Base-by-base conservation (phyloP, 2,329 filamentous ascomycete genomes). In the Cryphonectria nitschkei region DNA sequence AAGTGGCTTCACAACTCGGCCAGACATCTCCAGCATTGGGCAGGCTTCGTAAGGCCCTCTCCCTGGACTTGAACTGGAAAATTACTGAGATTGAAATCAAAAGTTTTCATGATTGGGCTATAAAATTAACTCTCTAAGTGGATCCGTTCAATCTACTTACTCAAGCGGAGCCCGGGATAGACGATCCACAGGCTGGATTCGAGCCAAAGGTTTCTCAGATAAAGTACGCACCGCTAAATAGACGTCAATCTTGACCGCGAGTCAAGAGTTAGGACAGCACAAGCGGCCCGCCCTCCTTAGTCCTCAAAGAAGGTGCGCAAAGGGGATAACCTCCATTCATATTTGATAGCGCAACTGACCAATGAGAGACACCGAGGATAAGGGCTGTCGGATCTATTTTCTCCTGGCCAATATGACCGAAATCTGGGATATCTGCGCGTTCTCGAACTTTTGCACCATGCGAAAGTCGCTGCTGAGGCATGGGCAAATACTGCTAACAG, bases 1-100 rank as follows among this genome's bases (percentile, higher is more conserved):
- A 39, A 61, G 34, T 13, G 58, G 58, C 34, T 39, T 61, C 58
- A 39, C 58, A 14, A 61, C 22, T 14, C 58, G 58, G 58, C 58
- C 22, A 61, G 58, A 39, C 58, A 61, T 61, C 16, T 26, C 34
- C 19, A 39, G 58, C 5, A 14, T n/a, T 61, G 16, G 34, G n/a
- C 13, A 39, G 29, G 7, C 14, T 8, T 5, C 46, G 22, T 7
- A 8, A 32, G 26, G 13, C n/a, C 14, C 54, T 2, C 34, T 19
- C 14, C 11, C 32, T 34, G 54, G 52, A 29, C 4, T 4, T 11
- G n/a, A 37, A 34, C 34, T 61, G 32, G 26, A 26, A 26, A n/a
- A n/a, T n/a, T 37, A 19, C 11, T 39, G 2, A n/a, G 22, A 39
- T 19, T 61, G 7, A 22, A 32, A 26, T 19, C 34, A 61, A 61